Base-by-base conservation (phyloP, 306 rosid species). In the Pterocarpus macrocarpus region DNA sequence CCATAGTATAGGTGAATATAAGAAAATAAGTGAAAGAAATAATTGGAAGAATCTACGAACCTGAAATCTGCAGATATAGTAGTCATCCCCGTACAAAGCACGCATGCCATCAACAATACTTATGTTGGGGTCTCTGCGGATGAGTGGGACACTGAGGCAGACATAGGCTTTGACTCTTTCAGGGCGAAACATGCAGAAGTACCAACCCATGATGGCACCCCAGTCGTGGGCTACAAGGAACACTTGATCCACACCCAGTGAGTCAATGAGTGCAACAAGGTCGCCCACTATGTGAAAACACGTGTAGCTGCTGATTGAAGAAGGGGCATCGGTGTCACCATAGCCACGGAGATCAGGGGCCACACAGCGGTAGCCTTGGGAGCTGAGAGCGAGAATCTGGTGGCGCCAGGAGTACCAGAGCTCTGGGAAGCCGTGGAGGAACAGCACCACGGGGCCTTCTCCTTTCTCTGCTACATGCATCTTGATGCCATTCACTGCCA, bases 401-500 rank as follows among this genome's bases (percentile, higher is more conserved):
- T 83, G 87, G 4, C 85, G 83, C 87, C 85, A 86, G 0, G 83
- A 64, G 78, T 86, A 86, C 89, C 87, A 86, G 0, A 83, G 77
- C 28, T 86, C 87, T 0, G 89, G 89, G 83, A 83, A 86, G 22
- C 87, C 89, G 4, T 86, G 89, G 7, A 86, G 71, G 74, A 86
- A 80, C 16, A 86, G 6, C 0, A 83, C 85, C 8, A 83, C 74
- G 0, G 89, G 89, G 3, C 85, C 89, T 7, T 80, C 2, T 33
- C 89, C 89, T 71, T 86, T 86, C 61, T 86, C 87, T 11, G 85
- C 89, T 1, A 86, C 16, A 6, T 86, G 89, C 81, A 86, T 86
- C 39, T 75, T 80, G 4, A 83, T 86, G n/a, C 87, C 89, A 16
- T 86, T 86, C 0, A 83, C 87, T 16, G 77, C 82, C 14, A 80